Evolutionary conservation across 495 filamentous ascomycete genomes (phyloP).

Genomic region (Cetradonia linearis): DNA sequence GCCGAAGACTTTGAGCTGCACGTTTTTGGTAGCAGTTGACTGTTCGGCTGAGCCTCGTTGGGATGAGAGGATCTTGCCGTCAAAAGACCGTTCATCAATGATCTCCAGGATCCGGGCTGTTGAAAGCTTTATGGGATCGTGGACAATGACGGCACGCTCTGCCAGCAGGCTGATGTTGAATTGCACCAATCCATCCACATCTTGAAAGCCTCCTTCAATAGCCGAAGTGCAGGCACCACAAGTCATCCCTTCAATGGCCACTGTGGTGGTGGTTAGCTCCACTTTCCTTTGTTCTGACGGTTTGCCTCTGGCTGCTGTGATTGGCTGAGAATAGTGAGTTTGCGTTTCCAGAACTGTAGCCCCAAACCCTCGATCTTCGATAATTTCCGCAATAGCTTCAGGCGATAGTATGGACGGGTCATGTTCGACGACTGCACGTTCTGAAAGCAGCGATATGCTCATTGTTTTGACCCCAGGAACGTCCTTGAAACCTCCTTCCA

Average conservation of each 20-base stretch:
- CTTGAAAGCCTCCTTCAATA: slow-evolving; percentile 71
- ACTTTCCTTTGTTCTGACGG: slow-evolving; percentile 29
- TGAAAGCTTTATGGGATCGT: slow-evolving; percentile 62
- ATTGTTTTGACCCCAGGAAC: slow-evolving; percentile 70
- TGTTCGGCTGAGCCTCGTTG: slow-evolving; percentile 29
- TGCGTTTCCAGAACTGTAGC: slow-evolving; percentile 59
- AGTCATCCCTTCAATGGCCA: slow-evolving; percentile 89
- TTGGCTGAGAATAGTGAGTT: slow-evolving; percentile 17
- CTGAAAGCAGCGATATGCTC: slow-evolving; percentile 71
- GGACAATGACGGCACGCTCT: slow-evolving; percentile 80
- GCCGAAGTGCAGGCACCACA: slow-evolving; percentile 93
- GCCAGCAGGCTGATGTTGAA: slow-evolving; percentile 92
- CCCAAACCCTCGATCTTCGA: slow-evolving; percentile 88
- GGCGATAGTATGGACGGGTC: slow-evolving; percentile 53
- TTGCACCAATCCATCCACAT: slow-evolving; percentile 63
- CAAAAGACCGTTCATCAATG: slow-evolving; percentile 69
- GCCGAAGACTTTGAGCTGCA: slow-evolving; percentile 79
- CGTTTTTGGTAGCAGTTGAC: slow-evolving; percentile 39
- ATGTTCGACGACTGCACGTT: slow-evolving; percentile 65
- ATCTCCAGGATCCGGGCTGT: slow-evolving; percentile 60
- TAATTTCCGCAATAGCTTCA: slow-evolving; percentile 71
- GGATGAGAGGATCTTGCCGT: slow-evolving; percentile 58
- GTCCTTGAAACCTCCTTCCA: slow-evolving; percentile 68
- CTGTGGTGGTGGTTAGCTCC: slow-evolving; percentile 56
- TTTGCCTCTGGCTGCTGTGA: slow-evolving; percentile 31